phyloP scores from a whole-genome alignment of 345 rosid species.

The Pistacia atlantica region DNA sequence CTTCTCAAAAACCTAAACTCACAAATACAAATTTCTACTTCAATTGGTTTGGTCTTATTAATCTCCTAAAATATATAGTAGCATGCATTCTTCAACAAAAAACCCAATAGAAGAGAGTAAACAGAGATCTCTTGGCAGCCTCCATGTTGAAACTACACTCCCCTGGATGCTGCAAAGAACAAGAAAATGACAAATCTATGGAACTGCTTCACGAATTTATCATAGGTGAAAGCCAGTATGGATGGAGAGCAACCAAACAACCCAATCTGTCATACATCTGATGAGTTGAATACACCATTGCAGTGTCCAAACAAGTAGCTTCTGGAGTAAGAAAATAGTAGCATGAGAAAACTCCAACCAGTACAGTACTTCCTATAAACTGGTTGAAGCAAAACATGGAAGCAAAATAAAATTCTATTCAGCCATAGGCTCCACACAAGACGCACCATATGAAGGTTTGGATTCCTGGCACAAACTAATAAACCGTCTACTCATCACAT shows the following conservation, averaged over 20 bases:
- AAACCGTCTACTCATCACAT: background rate
- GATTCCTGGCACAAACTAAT: background rate
- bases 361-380: background rate
- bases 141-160: background rate
- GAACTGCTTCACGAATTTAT: background rate
- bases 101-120: background rate
- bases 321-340: background rate
- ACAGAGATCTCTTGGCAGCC: constrained; percentile 1
- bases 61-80: too few species aligned
- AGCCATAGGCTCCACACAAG: background rate
- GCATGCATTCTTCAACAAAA: background rate
- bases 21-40: background rate
- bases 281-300: background rate
- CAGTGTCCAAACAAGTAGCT: background rate
- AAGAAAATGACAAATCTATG: background rate
- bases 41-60: background rate
- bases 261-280: background rate
- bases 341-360: background rate
- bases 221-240: background rate
- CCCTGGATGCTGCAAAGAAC: background rate
- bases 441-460: background rate
- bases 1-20: too few species aligned
- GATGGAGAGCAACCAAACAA: background rate
- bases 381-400: background rate
- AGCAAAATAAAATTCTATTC: background rate